Base-by-base conservation (phyloP, 2,329 filamentous ascomycete species). In the Teratosphaeria zuluensis region DNA sequence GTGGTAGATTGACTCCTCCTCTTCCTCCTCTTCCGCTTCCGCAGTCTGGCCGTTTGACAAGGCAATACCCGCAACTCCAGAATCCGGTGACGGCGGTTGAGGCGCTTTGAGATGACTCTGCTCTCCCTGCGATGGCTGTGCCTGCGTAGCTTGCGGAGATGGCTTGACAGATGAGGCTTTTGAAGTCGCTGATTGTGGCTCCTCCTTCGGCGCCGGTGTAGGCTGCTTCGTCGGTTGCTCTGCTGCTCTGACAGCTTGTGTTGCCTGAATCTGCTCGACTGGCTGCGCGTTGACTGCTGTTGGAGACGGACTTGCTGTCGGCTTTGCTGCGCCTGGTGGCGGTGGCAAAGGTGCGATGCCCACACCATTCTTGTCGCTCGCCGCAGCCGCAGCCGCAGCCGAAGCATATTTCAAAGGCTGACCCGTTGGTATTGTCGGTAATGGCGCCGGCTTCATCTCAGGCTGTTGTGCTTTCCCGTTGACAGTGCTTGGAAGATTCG, bases 351-450 rank as follows among this genome's bases (percentile, higher is more conserved):
- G 94, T 59, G 92, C 87, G 69, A 99, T 96, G 30, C 94, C 94
- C 32, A 97, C 87, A 56, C 82, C 82, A 71, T 87, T 92, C 77
- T 90, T 92, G 75, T 96, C 91, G 72, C 85, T 91, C 53, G 92
- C 90, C 0, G 94, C 92, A 0, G 92, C 94, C 0, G 94, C 94
- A 0, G 94, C 94, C 0, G 94, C 94, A 0, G 94, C 94, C 42
- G 94, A 97, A 52, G 94, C 94, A 72, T 99, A 99, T 75, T 97
- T 97, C 65, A 99, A 80, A 1, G 89, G 90, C 73, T 97, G 92
- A 54, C 91, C 91, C 3, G 90, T 88, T 6, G 89, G 86, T 72
- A 92, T 84, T 60, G 89, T 85, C 1, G 94, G 94, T 67, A 92
- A 76, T 19, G 90, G 86, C 19, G 94, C 94, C 12, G 94, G 92